Base-by-base conservation (phyloP, 805 yeast species). In the Candida wancherniae region DNA sequence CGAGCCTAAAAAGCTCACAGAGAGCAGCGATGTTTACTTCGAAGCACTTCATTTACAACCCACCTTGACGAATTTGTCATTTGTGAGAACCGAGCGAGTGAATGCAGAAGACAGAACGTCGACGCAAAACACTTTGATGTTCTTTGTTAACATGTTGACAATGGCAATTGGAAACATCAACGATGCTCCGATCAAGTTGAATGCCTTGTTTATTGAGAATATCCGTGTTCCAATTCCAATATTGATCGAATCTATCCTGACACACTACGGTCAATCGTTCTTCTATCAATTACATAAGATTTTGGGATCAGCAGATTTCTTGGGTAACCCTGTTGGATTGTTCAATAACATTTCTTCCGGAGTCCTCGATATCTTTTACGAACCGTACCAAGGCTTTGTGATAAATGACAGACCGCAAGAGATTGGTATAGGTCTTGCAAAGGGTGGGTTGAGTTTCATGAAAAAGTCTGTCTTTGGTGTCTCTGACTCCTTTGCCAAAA, bases 121-220 rank as follows among this genome's bases (percentile, higher is more conserved):
- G 3, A 63, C 83, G 3, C 78, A 76, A 26, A 80, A 78, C 42
- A 67, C 92, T 0, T 53, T 88, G 29, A 73, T 80, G 72, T 82
- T 84, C 54, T 76, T 86, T 40, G 67, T 85, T 44, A 86, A 92
- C 53, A 78, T 90, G 22, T 63, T 92, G 37, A 87, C 97, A 0
- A 88, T 90, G 97, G 95, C 98, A 0, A 75, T 92, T 40, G 98
- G 97, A 15, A 92, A 90, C 54, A 84, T 94, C 38, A 90, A 90
- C 52, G 97, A 92, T 57, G 98, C 99, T 0, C 97, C 97, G 1
- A 84, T 92, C 25, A 75, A 82, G 48, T 63, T 92, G 53, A 86
- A 90, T 49, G 87, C 97, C 0, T 67, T 94, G 44, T 71, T 86
- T 37, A 71, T 90, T 52, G 97, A 87, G 47, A 92, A 92, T 52